Evolutionary conservation across 495 filamentous ascomycete genomes (phyloP), one percentile per base, ranked within the genome.

Genomic region (Cryomyces antarcticus): DNA sequence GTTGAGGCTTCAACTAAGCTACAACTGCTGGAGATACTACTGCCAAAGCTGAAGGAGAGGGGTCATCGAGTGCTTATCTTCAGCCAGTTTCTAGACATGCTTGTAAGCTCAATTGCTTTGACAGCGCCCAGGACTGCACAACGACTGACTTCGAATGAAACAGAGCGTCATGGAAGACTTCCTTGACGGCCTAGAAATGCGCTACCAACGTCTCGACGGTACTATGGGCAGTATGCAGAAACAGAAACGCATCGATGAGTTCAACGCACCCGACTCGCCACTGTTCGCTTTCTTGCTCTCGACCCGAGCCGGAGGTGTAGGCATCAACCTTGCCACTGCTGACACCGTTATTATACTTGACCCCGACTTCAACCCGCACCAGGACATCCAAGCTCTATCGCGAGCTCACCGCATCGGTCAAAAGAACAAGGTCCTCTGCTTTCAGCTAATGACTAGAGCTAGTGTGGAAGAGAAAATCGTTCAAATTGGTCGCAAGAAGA

Each of bases 271-370:
- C 0, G 66, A 79, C 36, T 94, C 87, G 1, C 64, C 73, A 2
- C 62, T 83, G 6, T 96, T 96, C 52, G 83, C 77, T 0, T 95
- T 99, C 59, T 62, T 96, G 17, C 69, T 99, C 0, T 93, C 86
- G 0, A 99, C 89, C 11, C 77, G 89, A 47, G 86, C 89, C 5
- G 89, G 89, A 33, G 89, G 89, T 41, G 88, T 96, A 2, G 89
- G 89, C 11, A 99, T 99, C 63, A 99, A 99, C 53, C 71, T 99
- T 38, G 89, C 92, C 0, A 93, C 84, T 29, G 89, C 89, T 3
- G 89, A 99, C 52, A 99, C 92, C 0, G 89, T 99, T 47, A 95
- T 99, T 42, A 94, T 99, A 39, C 76, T 95, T 49, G 89, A 99
- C 53, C 92, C 89, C 0, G 89, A 99, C 52, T 96, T 93, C 64